Evolutionary conservation across 106 monocot species (phyloP), one percentile per base, ranked within the genome.

Genomic region (Vanilla planifolia): DNA sequence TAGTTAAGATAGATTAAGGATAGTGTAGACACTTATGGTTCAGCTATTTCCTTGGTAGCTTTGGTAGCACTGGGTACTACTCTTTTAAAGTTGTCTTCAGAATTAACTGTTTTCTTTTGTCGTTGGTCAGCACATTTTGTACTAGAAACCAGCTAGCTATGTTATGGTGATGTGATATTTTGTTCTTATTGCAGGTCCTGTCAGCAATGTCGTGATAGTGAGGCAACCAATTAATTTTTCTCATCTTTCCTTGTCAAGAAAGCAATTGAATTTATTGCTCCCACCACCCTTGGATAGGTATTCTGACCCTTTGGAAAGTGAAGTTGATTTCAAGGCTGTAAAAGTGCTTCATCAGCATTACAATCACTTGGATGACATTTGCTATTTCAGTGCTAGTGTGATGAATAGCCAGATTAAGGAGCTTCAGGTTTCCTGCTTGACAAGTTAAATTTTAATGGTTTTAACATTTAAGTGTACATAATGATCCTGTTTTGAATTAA

Each of bases 171-270:
- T 50, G 25, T 26, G 22, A 30, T 53, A n/a, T 53, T 30, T 53
- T 30, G 59, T 33, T 55, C 62, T 61, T 28, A 10, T 8, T 73
- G 36, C 75, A 85, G 85, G 81, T 42, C 85, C 88, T 59, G 60
- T 93, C 56, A 93, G 72, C 58, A 93, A 93, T 70, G 72, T 93
- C 47, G 33, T 89, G 10, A 63, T 93, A 26, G 69, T 93, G 8
- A 80, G 55, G 65, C 69, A 67, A 23, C 73, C 73, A 24, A 32
- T 37, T n/a, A 33, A 9, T 24, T 32, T 48, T 44, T 28, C 16
- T 71, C 73, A 70, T 65, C 68, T 6, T 1, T 34, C 59, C 48
- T 55, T 43, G 48, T 69, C 65, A 0, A 73, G 43, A 46, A 89
- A 89, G 62, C 71, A 42, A 23, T 2, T 48, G 17, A 60, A 61